Base-by-base conservation (phyloP, 768 basidiomycete genomes). In the Collybia mongolica region DNA sequence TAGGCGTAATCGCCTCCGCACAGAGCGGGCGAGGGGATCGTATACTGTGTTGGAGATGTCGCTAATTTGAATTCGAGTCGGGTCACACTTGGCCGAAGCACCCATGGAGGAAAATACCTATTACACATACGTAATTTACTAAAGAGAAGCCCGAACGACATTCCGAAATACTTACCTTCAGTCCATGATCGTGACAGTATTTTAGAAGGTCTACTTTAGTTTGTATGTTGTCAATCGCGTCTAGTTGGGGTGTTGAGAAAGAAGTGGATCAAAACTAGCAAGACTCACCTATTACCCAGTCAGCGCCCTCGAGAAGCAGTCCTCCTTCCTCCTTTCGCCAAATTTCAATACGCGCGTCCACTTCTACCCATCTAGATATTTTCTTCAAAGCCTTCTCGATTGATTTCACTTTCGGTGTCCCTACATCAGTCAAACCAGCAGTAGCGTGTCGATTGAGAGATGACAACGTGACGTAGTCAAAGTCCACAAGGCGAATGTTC, bases 71-170 rank as follows among this genome's bases (percentile, higher is more conserved):
- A 99, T 82, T 36, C 93, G 83, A 1, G 94, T 96, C 0, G 97
- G 95, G 66, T 99, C 97, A 59, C 80, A 81, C 70, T 98, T 99
- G 12, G 94, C 89, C 11, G 94, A 86, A 3, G 95, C 91, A 23
- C 97, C 97, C 93, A 99, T 97, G 20, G 93, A 93, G 0, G 95
- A 93, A 68, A 98, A 97, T 15, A 95, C 88, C 88, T 90, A 54
- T 15, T 26, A 7, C 24, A 26, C 24, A 36, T 49, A 52, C 43
- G 48, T 11, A 49, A 12, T 6, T 14, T 29, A 23, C 17, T 28
- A 29, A 17, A 36, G 40, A 9, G 44, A n/a, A 55, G 44, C 12
- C 37, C n/a, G 24, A 17, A 11, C 20, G 53, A 6, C 18, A 26
- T 24, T 2, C 19, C 23, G 15, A 15, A 17, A 1, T 11, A 39